A percentile compares a stretch with the other conserved stretches of the same genome.
Evolutionary conservation across 441 rosid species (phyloP).

Genomic region (Erodium trifolium): DNA sequence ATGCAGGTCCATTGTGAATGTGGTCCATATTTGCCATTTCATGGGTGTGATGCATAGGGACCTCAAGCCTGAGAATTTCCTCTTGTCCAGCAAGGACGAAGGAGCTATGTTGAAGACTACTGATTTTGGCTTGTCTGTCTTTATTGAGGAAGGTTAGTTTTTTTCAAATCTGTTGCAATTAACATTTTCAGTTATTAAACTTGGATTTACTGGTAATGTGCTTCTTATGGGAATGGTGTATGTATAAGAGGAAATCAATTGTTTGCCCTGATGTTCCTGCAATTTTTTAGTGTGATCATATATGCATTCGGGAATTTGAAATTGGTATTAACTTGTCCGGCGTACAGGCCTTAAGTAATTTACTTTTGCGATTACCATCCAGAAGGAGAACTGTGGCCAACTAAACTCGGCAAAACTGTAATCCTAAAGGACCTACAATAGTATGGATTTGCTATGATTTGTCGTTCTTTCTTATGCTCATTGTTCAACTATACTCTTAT

Average conservation of each 20-base stretch:
- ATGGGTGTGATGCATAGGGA: too few relatives aligned
- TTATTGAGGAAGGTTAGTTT: slow-evolving; percentile 70
- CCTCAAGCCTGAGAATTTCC: too few relatives aligned
- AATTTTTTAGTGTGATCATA: not conserved
- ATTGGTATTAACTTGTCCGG: not conserved
- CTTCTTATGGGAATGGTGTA: not conserved
- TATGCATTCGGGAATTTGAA: not conserved
- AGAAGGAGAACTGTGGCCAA: not conserved
- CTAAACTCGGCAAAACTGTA: slow-evolving; percentile 1
- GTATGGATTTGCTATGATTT: not conserved
- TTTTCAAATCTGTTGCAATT: slow-evolving; percentile 3
- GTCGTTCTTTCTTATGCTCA: not conserved
- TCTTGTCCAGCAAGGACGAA: slow-evolving; percentile 37
- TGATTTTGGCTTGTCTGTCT: slow-evolving; percentile 89
- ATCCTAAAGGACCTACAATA: not conserved
- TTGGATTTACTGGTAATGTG: not conserved
- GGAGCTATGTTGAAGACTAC: slow-evolving; percentile 71
- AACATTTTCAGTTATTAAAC: not conserved
- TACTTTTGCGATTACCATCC: not conserved
- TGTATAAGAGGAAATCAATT: not conserved
- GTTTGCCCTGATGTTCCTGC: not conserved
- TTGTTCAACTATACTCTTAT: not conserved
- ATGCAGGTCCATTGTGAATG: slow-evolving; percentile 59
- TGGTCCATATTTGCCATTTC: slow-evolving; percentile 82
- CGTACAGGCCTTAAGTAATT: not conserved